Conservation (phyloP, 2,329 filamentous ascomycete genomes). For the Aspergillus oerlinghausenensis region DNA sequence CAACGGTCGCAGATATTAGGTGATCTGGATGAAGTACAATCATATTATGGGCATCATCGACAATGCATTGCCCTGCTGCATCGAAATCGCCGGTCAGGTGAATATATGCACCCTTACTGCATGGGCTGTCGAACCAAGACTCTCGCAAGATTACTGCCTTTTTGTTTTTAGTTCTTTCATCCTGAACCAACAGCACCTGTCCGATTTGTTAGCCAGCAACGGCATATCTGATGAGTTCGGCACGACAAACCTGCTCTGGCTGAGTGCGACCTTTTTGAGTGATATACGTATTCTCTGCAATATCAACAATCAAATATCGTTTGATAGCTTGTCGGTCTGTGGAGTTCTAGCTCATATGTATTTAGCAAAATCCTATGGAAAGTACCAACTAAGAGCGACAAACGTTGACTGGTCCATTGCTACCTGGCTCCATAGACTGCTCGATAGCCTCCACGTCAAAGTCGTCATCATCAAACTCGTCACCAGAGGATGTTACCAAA, state of each 20-base stretch:
- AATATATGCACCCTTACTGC: conserved; percentile 69
- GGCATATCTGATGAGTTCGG: neutral
- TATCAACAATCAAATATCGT: conserved; percentile 75
- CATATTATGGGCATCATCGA: conserved; percentile 81
- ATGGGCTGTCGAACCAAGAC: conserved; percentile 80
- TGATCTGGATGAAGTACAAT: conserved; percentile 93
- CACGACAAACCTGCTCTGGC: conserved; percentile 64
- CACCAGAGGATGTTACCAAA: conserved; percentile 49
- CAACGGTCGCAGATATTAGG: conserved; percentile 87
- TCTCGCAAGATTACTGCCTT: conserved; percentile 73
- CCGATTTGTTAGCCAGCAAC: conserved; percentile 18
- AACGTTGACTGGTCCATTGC: conserved; percentile 69
- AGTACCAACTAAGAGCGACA: conserved; percentile 37
- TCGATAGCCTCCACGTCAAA: conserved; percentile 64
- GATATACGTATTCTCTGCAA: conserved; percentile 64
- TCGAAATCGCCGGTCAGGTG: conserved; percentile 81
- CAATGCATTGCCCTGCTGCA: conserved; percentile 64
- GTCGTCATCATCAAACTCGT: conserved; percentile 68
- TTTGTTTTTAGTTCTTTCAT: conserved; percentile 63
- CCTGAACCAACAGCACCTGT: conserved; percentile 75
- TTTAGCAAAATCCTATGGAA: conserved; percentile 55
- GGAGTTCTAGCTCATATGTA: conserved; percentile 58
- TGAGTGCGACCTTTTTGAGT: conserved; percentile 57
- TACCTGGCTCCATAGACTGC: conserved; percentile 55
- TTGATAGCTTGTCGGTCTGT: conserved; percentile 70